Base-by-base conservation (phyloP, 345 rosid genomes). In the Psidium friedrichsthalianum region DNA sequence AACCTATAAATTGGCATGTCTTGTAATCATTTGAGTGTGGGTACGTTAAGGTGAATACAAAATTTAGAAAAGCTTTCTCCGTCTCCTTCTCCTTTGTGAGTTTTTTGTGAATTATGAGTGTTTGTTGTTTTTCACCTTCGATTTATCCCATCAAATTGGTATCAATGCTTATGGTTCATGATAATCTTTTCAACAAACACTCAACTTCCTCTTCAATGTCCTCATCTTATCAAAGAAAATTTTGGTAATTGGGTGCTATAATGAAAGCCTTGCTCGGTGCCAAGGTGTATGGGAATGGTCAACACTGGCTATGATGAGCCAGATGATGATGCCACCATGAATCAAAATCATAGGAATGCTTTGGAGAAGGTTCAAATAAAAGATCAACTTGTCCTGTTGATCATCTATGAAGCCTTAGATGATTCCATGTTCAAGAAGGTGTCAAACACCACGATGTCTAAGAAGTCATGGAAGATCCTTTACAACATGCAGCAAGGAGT, bases 371-470 rank as follows among this genome's bases (percentile, higher is more conserved):
- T n/a, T 24, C 8, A 18, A 36, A 58, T 59, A 36, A 61, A 52
- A 52, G 54, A 84, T 53, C 52, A 78, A 36, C 11, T 83, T 25
- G 83, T 84, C 10, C 44, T n/a, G 1, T 69, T 49, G 20, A 56
- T 56, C 0, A 87, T 87, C 36, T 59, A 87, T 51, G 54, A 56
- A 61, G 42, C n/a, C 11, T 44, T 86, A 22, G 83, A 88, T 44
- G 88, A 88, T 24, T 56, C 25, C 25, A 80, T 58, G 44, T 83
- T 88, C n/a, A 13, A 86, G 78, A 83, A 83, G 14, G 11, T 86
- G 42, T 5, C 29, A 10, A 32, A 18, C 14, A 56, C 82, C 5
- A 20, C 42, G 2, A 69, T 3, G 21, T 8, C 76, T 5, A 80
- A 86, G 13, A 49, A 88, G 6, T 84, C 61, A 13, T 86, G 84